phyloP scores from a whole-genome alignment of 495 filamentous ascomycete species.

The Aspergillus conjunctus region DNA sequence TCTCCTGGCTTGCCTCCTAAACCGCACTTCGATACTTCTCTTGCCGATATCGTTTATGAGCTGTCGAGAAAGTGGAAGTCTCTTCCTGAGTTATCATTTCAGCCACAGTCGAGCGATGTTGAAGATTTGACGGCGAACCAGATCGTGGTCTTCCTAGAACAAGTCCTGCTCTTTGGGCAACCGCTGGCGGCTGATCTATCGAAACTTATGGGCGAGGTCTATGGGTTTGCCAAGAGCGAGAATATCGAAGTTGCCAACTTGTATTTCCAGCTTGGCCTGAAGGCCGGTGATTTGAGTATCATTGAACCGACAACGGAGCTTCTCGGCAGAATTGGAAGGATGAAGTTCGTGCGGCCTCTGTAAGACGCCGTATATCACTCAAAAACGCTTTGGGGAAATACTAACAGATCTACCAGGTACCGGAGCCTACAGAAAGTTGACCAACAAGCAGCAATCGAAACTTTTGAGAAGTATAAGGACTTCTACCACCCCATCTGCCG shows the following conservation, averaged over 20 bases:
- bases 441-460: constrained; percentile 70
- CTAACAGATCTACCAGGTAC: constrained; percentile 49
- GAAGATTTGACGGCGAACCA: constrained; percentile 78
- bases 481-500: constrained; percentile 97
- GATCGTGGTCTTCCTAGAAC: constrained; percentile 84
- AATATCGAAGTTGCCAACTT: constrained; percentile 85
- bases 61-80: constrained; percentile 79
- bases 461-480: constrained; percentile 81
- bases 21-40: constrained; percentile 84
- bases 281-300: constrained; percentile 64
- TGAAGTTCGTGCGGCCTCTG: constrained; percentile 95
- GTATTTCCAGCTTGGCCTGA: constrained; percentile 76
- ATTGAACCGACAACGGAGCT: constrained; percentile 72
- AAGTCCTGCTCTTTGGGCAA: constrained; percentile 62
- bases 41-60: constrained; percentile 81
- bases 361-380: constrained; percentile 33
- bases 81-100: constrained; percentile 53
- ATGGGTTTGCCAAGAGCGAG: constrained; percentile 65
- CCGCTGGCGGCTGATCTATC: constrained; percentile 64
- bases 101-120: constrained; percentile 68
- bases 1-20: constrained; percentile 83
- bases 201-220: constrained; percentile 68
- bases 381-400: background rate
- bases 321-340: constrained; percentile 79
- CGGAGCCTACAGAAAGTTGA: constrained; percentile 71